Base-by-base conservation (phyloP, 2,329 filamentous ascomycete genomes). In the Fusarium albosuccineum region DNA sequence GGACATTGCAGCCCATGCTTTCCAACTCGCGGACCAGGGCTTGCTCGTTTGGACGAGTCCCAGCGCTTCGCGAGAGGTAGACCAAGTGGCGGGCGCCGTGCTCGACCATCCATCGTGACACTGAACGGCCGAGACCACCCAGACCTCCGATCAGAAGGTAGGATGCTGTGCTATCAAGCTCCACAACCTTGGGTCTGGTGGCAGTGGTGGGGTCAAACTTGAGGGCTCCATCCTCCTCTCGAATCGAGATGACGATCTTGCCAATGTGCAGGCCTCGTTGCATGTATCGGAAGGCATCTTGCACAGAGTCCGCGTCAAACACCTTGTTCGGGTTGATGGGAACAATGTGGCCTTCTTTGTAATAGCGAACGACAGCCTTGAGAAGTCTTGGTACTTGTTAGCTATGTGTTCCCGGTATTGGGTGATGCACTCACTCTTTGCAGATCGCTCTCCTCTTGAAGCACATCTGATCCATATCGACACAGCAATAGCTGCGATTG, bases 231-330 rank as follows among this genome's bases (percentile, higher is more conserved):
- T 27, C 34, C 13, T 34, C 26, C 2, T 17, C 48, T 34, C 34
- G 48, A 5, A 75, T 62, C 33, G 57, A 67, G 13, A 82, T 49
- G 13, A 84, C 75, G 13, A 84, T 79, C 51, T 72, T 72, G 36
- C 82, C 82, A 37, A 83, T 79, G 61, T 84, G 82, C 29, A 70
- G 70, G 1, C 80, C 82, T 3, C 71, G 73, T 54, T 83, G 80
- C 77, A 85, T 79, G 42, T 78, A 75, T 0, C 80, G 71, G 63
- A 85, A 82, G 0, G 81, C 81, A 10, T 80, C 75, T 10, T 74
- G 65, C 1, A 82, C 68, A 2, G 77, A 57, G 2, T 69, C 64
- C 1, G 73, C 70, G 4, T 56, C 48, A 46, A 77, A 73, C 16
- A 67, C 42, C 37, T 76, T 74, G n/a, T 62, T 65, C 17, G 55